Evolutionary conservation across 805 yeast species (phyloP), one percentile per base, ranked within the genome.

Genomic region (Suhomyces canberraensis): DNA sequence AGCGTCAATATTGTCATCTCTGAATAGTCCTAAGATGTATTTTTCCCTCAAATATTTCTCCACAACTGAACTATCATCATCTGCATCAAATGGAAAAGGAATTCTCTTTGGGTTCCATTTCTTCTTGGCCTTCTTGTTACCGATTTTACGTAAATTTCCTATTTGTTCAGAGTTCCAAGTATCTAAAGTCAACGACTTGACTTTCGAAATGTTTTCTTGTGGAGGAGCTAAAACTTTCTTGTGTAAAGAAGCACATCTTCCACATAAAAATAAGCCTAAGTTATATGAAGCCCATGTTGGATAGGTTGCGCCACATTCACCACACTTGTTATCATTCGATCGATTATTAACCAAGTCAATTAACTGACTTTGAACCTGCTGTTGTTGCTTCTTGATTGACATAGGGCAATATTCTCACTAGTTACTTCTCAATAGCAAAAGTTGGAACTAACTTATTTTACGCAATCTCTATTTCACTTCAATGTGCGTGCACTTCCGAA

Each of bases 241-340:
- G 58, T 87, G 95, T 22, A 80, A 71, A 3, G 86, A 78, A 7
- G 95, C 91, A 70, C 95, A 87, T 46, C 93, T 66, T 11, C 93
- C 93, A 64, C 95, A 87, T 13, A 87, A 64, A 41, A 87, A 79
- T 4, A 85, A 62, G 18, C 95, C 95, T 29, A 85, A 42, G 42
- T 56, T 65, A 39, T 51, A 58, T 25, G 70, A 64, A 3, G 72
- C 73, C 72, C 72, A 68, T 48, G 84, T 85, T 7, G 95, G 93
- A 56, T 73, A 80, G 3, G 74, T 54, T 4, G 78, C 63, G 2
- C 76, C 75, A 61, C 95, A 86, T 54, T 86, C 95, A 25, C 89
- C 95, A 58, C 95, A 86, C 53, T 70, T 76, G 57, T 84, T 84
- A 32, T 66, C 63, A 54, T 85, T 86, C 13, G 60, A 77, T 9